A percentile compares a stretch with the other conserved stretches of the same genome.
phyloP scores from a whole-genome alignment of 2,329 filamentous ascomycete genomes.

The Tolypocladium album region DNA sequence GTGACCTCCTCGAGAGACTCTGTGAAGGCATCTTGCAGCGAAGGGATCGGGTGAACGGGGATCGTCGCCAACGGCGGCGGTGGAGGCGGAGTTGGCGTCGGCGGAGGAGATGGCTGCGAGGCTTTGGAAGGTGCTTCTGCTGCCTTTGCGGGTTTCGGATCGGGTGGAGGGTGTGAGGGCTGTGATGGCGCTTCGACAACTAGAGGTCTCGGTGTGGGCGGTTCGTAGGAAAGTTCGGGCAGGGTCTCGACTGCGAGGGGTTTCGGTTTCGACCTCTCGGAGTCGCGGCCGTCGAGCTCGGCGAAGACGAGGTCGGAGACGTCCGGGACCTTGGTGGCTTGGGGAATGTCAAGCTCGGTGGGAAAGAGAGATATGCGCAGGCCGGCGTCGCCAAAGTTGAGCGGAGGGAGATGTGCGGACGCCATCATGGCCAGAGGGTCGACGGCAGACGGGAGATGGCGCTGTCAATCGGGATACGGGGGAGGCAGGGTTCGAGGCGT shows the following conservation, averaged over 20 bases:
- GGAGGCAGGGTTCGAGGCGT: background rate
- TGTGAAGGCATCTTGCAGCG: constrained; percentile 73
- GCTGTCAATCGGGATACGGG: background rate
- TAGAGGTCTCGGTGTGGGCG: background rate
- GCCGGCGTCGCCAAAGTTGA: constrained; percentile 15
- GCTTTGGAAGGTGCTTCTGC: background rate
- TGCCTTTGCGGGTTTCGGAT: background rate
- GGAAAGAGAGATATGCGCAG: constrained; percentile 19
- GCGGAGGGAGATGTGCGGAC: constrained; percentile 15
- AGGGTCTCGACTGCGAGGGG: background rate
- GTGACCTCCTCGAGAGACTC: constrained; percentile 70
- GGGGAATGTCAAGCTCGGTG: constrained; percentile 7
- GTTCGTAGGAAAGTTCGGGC: background rate
- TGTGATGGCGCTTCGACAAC: background rate
- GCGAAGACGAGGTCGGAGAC: constrained; percentile 1
- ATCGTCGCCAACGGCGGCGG: constrained; percentile 11
- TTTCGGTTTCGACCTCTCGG: background rate
- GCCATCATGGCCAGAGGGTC: constrained; percentile 10
- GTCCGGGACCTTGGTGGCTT: background rate
- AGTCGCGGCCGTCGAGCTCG: constrained; percentile 7
- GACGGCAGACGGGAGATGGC: background rate
- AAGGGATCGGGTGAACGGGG: constrained; percentile 55
- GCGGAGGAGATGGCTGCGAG: background rate
- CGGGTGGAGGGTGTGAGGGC: background rate
- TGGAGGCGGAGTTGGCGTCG: constrained; percentile 8